phyloP scores from a whole-genome alignment of 805 yeast species.

The Peterozyma toletana region DNA sequence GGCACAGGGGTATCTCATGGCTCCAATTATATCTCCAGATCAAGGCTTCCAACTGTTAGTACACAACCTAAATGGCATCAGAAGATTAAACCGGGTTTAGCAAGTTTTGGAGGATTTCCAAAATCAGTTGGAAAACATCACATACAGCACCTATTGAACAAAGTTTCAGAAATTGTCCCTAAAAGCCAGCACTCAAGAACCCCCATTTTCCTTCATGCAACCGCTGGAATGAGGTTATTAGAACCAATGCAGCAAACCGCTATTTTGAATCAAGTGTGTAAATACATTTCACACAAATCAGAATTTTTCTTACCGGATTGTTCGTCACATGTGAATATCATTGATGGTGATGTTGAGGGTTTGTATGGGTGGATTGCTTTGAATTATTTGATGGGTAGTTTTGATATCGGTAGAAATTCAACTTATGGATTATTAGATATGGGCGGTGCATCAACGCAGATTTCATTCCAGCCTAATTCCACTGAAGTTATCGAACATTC shows the following conservation, averaged over 20 bases:
- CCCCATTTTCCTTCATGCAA: slow-evolving; percentile 62
- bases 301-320: slow-evolving; percentile 58
- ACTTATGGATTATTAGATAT: slow-evolving; percentile 90
- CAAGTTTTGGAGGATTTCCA: slow-evolving; percentile 40
- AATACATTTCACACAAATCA: slow-evolving; percentile 36
- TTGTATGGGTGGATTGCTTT: slow-evolving; percentile 61
- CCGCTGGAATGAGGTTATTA: slow-evolving; percentile 60
- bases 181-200: slow-evolving; percentile 52
- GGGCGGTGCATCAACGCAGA: slow-evolving; percentile 92
- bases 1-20: not conserved
- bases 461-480: slow-evolving; percentile 51
- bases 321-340: slow-evolving; percentile 45
- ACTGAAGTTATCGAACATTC: slow-evolving; percentile 36
- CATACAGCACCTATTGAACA: slow-evolving; percentile 37
- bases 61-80: slow-evolving; percentile 38
- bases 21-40: not conserved
- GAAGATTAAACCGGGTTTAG: slow-evolving; percentile 51
- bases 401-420: slow-evolving; percentile 27
- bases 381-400: slow-evolving; percentile 44
- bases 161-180: slow-evolving; percentile 48
- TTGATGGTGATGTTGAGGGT: slow-evolving; percentile 64
- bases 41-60: slow-evolving; percentile 22
- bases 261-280: slow-evolving; percentile 41
- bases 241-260: slow-evolving; percentile 37
- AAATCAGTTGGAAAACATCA: slow-evolving; percentile 46